phyloP scores from a whole-genome alignment of 2,329 filamentous ascomycete species.

The Paradendryphiella salina region DNA sequence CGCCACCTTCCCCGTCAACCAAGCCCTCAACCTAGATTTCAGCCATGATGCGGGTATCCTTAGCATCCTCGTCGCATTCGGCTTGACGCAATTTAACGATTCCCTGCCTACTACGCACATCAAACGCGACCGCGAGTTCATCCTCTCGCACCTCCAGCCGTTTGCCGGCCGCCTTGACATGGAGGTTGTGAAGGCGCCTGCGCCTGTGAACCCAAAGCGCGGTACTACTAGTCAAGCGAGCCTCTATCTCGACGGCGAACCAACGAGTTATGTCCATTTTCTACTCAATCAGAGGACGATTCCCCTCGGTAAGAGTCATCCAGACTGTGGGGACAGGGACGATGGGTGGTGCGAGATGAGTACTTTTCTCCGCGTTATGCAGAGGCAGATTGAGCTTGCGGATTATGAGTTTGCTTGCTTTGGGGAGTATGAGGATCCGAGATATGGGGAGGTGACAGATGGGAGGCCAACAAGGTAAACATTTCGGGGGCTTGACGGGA shows the following conservation, averaged over 20 bases:
- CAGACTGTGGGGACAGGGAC: slow-evolving; percentile 65
- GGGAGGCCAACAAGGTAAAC: slow-evolving; percentile 52
- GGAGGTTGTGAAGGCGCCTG: slow-evolving; percentile 70
- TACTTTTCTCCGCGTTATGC: slow-evolving; percentile 67
- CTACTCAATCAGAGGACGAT: slow-evolving; percentile 74
- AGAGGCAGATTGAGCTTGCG: slow-evolving; percentile 61
- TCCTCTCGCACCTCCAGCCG: slow-evolving; percentile 68
- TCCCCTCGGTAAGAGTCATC: slow-evolving; percentile 67
- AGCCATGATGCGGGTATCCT: slow-evolving; percentile 76
- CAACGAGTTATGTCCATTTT: slow-evolving; percentile 74
- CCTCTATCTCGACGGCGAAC: slow-evolving; percentile 56
- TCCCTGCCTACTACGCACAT: slow-evolving; percentile 60
- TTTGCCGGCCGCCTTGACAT: slow-evolving; percentile 75
- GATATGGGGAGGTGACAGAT: slow-evolving; percentile 57
- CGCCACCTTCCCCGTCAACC: slow-evolving; percentile 72
- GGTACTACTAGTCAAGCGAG: slow-evolving; percentile 18
- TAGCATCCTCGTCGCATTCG: slow-evolving; percentile 71
- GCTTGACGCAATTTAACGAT: slow-evolving; percentile 68
- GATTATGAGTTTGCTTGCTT: slow-evolving; percentile 69
- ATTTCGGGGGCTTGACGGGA: too few relatives aligned
- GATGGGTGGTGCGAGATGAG: slow-evolving; percentile 78
- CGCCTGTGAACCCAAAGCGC: slow-evolving; percentile 54
- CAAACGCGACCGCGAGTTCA: slow-evolving; percentile 61
- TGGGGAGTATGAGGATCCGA: slow-evolving; percentile 56
- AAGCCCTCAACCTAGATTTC: slow-evolving; percentile 76